phyloP scores from a whole-genome alignment of 768 basidiomycete species.

The Hypholoma fasciculare region DNA sequence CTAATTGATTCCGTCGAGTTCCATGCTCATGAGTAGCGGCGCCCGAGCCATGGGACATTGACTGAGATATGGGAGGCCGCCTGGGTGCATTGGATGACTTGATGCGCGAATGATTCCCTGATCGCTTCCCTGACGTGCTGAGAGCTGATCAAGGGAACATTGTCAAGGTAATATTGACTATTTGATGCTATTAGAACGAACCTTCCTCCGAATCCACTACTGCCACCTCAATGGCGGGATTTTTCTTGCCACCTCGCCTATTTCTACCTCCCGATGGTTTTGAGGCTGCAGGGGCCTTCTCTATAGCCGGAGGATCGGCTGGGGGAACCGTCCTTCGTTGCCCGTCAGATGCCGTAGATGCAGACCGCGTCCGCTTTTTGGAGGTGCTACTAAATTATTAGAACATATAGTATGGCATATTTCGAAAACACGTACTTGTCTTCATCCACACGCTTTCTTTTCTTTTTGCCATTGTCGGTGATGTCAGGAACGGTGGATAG shows the following conservation, averaged over 20 bases:
- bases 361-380: conserved; percentile 77
- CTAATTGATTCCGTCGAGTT: conserved; percentile 46
- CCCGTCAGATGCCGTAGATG: conserved; percentile 68
- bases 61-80: conserved; percentile 32
- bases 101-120: conserved; percentile 34
- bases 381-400: conserved; percentile 35
- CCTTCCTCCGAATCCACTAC: conserved; percentile 64
- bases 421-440: conserved; percentile 51
- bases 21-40: conserved; percentile 40
- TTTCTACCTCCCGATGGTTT: conserved; percentile 28
- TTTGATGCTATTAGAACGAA: conserved; percentile 21
- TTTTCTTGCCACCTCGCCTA: conserved; percentile 48
- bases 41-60: conserved; percentile 25
- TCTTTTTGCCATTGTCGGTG: conserved; percentile 61
- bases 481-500: conserved; percentile 40
- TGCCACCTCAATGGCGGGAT: conserved; percentile 30
- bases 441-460: conserved; percentile 76
- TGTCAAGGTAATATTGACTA: conserved; percentile 7
- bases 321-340: conserved; percentile 37
- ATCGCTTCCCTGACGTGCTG: conserved; percentile 32
- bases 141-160: conserved; percentile 9
- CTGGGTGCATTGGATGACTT: conserved; percentile 43
- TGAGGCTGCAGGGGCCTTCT: conserved; percentile 29
- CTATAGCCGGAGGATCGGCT: conserved; percentile 41
- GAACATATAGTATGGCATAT: neutral